Evolutionary conservation across 1,139 yeast species (phyloP).

Genomic region (Scheffersomyces titani): DNA sequence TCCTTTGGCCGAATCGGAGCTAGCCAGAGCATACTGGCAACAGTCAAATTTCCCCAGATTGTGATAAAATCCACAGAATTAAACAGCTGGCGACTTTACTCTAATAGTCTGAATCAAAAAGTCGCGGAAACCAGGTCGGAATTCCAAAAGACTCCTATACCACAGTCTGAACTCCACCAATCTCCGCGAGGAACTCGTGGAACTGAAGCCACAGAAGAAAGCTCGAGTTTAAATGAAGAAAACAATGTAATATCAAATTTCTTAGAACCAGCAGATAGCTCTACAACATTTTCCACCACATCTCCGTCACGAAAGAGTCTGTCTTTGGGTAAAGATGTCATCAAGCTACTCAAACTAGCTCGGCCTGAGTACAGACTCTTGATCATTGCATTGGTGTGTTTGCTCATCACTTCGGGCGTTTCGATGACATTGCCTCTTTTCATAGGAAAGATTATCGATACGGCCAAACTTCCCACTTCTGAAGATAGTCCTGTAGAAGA

Average conservation of each 20-base stretch:
- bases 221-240: background rate
- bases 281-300: constrained; percentile 3
- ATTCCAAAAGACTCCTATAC: background rate
- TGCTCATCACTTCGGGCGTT: constrained; percentile 53
- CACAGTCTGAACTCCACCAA: background rate
- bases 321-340: constrained; percentile 18
- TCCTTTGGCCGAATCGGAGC: background rate
- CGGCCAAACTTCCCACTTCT: constrained; percentile 11
- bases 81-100: background rate
- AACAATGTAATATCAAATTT: background rate
- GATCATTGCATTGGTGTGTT: constrained; percentile 56
- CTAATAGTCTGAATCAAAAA: background rate
- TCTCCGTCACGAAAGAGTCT: constrained; percentile 5
- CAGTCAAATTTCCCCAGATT: background rate
- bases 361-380: constrained; percentile 38
- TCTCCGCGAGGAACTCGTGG: background rate
- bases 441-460: constrained; percentile 68
- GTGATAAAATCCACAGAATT: background rate
- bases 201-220: background rate
- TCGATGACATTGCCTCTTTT: constrained; percentile 75
- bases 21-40: background rate
- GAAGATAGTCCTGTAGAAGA: constrained; percentile 4
- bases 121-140: background rate
- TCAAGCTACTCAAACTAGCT: constrained; percentile 34
- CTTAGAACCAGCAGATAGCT: background rate